Percentiles rank a stretch among this genome's conserved stretches.
Conservation (phyloP, 805 yeast species). For the Schwanniomyces pseudopolymorphus region DNA sequence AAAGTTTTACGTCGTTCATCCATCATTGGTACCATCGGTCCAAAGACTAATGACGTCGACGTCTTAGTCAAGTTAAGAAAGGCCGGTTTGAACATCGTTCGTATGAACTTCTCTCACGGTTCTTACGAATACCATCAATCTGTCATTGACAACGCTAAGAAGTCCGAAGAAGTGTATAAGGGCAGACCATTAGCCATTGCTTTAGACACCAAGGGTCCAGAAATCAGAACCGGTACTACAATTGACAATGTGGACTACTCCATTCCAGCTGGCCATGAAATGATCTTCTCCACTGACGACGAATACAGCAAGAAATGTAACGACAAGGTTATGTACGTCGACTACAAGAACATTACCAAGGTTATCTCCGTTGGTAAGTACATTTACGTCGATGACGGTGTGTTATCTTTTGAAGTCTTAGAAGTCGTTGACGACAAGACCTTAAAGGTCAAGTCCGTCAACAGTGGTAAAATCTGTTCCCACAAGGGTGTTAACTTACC, state of each 20-base stretch:
- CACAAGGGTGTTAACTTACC: conserved; percentile 99
- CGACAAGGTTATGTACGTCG: conserved; percentile 82
- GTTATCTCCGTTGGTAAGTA: conserved; percentile 85
- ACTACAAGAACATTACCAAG: conserved; percentile 94
- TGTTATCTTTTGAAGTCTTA: conserved; percentile 87
- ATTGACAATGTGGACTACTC: conserved; percentile 76
- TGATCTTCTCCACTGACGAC: conserved; percentile 91
- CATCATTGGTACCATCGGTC: conserved; percentile 98
- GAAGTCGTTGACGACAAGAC: conserved; percentile 79
- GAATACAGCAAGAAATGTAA: conserved; percentile 69
- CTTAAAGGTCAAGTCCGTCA: conserved; percentile 83
- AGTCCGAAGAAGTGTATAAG: conserved; percentile 83
- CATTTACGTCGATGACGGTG: conserved; percentile 98
- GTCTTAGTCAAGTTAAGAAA: conserved; percentile 82
- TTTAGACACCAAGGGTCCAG: conserved; percentile 98
- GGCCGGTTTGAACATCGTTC: conserved; percentile 96
- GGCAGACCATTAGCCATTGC: conserved; percentile 99
- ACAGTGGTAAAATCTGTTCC: conserved; percentile 93
- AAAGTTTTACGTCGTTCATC: conserved; percentile 87
- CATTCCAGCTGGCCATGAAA: conserved; percentile 80
- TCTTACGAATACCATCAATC: conserved; percentile 96
- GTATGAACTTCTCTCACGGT: conserved; percentile 99
- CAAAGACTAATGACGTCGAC: conserved; percentile 92
- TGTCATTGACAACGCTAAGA: conserved; percentile 94
- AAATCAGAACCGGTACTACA: conserved; percentile 98